Evolutionary conservation across 2,329 filamentous ascomycete species (phyloP).

Genomic region (Colletotrichum lindemuthianum): DNA sequence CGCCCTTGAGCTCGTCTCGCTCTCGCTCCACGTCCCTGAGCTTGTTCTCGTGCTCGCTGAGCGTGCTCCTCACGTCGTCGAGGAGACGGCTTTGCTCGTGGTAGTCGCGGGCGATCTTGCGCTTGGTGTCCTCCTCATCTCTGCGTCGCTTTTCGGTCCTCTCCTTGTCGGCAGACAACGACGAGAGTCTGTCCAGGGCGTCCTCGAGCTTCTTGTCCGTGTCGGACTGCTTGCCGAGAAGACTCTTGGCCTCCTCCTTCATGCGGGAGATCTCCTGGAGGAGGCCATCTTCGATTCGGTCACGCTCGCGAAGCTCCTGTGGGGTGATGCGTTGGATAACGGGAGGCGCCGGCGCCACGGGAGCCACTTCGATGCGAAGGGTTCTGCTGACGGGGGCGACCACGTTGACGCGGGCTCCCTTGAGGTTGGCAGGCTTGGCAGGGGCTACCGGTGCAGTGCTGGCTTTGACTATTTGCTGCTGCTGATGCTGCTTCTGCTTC

Average conservation of each 20-base stretch:
- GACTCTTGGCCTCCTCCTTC: slow-evolving; percentile 28
- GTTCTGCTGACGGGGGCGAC: slow-evolving; percentile 19
- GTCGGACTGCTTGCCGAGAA: slow-evolving; percentile 28
- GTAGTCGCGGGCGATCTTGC: slow-evolving; percentile 26
- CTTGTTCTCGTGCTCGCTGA: slow-evolving; percentile 25
- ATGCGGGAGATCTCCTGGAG: slow-evolving; percentile 32
- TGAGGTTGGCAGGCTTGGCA: slow-evolving; percentile 32
- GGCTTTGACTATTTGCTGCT: slow-evolving; percentile 13
- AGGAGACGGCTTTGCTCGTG: slow-evolving; percentile 29
- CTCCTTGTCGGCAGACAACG: slow-evolving; percentile 30
- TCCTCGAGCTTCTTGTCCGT: slow-evolving; percentile 32
- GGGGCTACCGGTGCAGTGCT: slow-evolving; percentile 18
- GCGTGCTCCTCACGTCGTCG: slow-evolving; percentile 26
- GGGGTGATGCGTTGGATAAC: slow-evolving; percentile 21
- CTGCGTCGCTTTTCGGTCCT: slow-evolving; percentile 18
- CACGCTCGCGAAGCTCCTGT: slow-evolving; percentile 27
- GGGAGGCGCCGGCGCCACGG: slow-evolving; percentile 25
- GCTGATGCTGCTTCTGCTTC: slow-evolving; percentile 14
- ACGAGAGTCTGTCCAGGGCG: slow-evolving; percentile 25
- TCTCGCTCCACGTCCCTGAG: slow-evolving; percentile 20
- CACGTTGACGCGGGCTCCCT: slow-evolving; percentile 26
- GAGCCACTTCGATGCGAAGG: slow-evolving; percentile 20
- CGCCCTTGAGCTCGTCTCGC: slow-evolving; percentile 28
- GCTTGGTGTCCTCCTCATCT: slow-evolving; percentile 25
- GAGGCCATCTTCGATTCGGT: slow-evolving; percentile 26